phyloP scores from a whole-genome alignment of 1,284 basidiomycete species.

The Rhodotorula sp. region DNA sequence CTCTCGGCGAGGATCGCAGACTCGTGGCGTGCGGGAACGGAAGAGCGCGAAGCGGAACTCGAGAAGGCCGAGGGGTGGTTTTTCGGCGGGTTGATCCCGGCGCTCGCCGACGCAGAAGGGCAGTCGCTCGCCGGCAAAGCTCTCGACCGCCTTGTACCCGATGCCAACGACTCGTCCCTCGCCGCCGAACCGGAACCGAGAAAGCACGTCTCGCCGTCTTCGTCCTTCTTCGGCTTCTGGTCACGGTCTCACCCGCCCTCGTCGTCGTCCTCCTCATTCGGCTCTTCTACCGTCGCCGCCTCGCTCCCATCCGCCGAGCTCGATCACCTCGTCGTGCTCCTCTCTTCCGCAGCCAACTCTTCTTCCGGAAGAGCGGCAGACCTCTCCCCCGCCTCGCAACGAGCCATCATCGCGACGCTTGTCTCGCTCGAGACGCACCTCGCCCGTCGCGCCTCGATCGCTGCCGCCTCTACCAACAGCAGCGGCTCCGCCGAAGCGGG shows the following conservation, averaged over 20 bases:
- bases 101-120: conserved; percentile 14
- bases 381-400: conserved; percentile 20
- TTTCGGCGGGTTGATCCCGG: conserved; percentile 23
- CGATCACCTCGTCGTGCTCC: conserved; percentile 21
- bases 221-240: conserved; percentile 42
- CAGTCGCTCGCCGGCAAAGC: neutral
- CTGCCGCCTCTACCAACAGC: neutral
- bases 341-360: conserved; percentile 5
- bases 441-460: conserved; percentile 21
- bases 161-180: too few species aligned
- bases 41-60: conserved; percentile 18
- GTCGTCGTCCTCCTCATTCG: neutral
- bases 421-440: conserved; percentile 35
- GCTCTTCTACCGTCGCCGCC: neutral
- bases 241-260: conserved; percentile 32
- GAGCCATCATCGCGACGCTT: conserved; percentile 34
- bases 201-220: conserved; percentile 22
- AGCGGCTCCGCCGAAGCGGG: neutral
- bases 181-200: neutral
- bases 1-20: conserved; percentile 31
- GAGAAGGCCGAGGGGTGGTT: conserved; percentile 29
- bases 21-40: conserved; percentile 14
- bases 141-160: conserved; percentile 13
- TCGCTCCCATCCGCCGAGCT: conserved; percentile 15
- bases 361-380: neutral